phyloP scores from a whole-genome alignment of 2,329 filamentous ascomycete species.

The Amphichorda felina region DNA sequence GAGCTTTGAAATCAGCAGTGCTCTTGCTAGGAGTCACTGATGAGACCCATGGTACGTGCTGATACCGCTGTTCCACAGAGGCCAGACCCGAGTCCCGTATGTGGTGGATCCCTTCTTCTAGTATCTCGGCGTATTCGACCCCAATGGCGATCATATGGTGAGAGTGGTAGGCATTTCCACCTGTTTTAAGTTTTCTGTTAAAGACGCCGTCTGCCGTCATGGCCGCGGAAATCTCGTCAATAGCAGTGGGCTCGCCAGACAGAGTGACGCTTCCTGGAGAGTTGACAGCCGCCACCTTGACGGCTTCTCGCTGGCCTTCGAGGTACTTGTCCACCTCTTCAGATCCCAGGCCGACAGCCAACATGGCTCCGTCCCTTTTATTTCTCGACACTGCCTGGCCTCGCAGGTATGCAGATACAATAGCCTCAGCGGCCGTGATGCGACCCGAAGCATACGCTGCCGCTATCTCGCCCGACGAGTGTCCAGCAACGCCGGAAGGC shows the following conservation, averaged over 20 bases:
- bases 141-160: slow-evolving; percentile 7
- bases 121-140: slow-evolving; percentile 3
- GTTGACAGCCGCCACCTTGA: slow-evolving; percentile 12
- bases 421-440: slow-evolving; percentile 6
- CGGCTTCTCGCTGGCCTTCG: slow-evolving; percentile 5
- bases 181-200: slow-evolving; percentile 7
- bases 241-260: slow-evolving; percentile 8
- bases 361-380: slow-evolving; percentile 9
- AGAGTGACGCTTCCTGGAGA: slow-evolving; percentile 11
- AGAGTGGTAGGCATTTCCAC: slow-evolving; percentile 11
- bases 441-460: slow-evolving; percentile 13
- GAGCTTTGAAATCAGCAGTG: too few relatives aligned
- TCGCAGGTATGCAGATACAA: slow-evolving; percentile 8
- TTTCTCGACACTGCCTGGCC: slow-evolving; percentile 5
- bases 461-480: slow-evolving; percentile 19
- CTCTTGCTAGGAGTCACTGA: too few relatives aligned
- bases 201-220: slow-evolving; percentile 6
- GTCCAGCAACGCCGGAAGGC: slow-evolving; percentile 23
- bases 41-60: too few relatives aligned
- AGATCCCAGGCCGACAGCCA: slow-evolving; percentile 9
- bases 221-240: slow-evolving; percentile 3
- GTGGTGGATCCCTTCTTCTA: not conserved
- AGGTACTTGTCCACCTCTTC: slow-evolving; percentile 6
- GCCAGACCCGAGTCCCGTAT: too few relatives aligned
- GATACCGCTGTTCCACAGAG: too few relatives aligned